Percentiles rank a stretch among this genome's conserved stretches.
Conservation (phyloP, 805 yeast genomes). For the Monosporozyma servazzii region DNA sequence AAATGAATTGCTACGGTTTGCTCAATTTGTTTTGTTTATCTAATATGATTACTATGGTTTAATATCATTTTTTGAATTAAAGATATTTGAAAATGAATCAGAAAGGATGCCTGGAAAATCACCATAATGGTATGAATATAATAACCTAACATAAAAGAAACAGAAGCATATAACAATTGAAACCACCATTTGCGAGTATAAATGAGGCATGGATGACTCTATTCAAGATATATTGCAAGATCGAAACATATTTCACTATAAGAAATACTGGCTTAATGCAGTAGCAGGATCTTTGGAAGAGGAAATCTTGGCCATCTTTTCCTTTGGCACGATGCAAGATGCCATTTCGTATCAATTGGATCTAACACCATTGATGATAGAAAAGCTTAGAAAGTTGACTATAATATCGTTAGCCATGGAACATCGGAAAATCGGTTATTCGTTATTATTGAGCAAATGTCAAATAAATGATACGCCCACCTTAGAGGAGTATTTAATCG, state of each 20-base stretch:
- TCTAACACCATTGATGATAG: slow-evolving; percentile 11
- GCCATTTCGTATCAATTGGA: background rate
- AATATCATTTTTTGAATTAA: too few relatives aligned
- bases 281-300: slow-evolving; percentile 1
- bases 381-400: slow-evolving; percentile 18
- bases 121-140: too few relatives aligned
- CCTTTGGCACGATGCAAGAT: slow-evolving; percentile 23
- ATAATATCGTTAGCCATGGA: slow-evolving; percentile 16
- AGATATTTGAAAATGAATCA: too few relatives aligned
- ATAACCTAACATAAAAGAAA: background rate
- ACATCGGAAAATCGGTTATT: slow-evolving; percentile 13
- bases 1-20: too few relatives aligned
- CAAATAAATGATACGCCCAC: slow-evolving; percentile 6
- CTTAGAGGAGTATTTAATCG: slow-evolving; percentile 18
- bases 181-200: background rate
- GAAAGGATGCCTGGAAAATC: too few relatives aligned
- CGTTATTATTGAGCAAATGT: slow-evolving; percentile 8
- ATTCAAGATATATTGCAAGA: slow-evolving; percentile 11
- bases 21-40: too few relatives aligned
- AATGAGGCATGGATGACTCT: background rate
- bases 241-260: slow-evolving; percentile 17
- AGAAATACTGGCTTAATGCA: slow-evolving; percentile 19
- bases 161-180: background rate
- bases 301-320: slow-evolving; percentile 19
- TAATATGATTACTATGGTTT: too few relatives aligned